Evolutionary conservation across 2,329 filamentous ascomycete genomes (phyloP).

Genomic region (Verticillium albo-atrum): DNA sequence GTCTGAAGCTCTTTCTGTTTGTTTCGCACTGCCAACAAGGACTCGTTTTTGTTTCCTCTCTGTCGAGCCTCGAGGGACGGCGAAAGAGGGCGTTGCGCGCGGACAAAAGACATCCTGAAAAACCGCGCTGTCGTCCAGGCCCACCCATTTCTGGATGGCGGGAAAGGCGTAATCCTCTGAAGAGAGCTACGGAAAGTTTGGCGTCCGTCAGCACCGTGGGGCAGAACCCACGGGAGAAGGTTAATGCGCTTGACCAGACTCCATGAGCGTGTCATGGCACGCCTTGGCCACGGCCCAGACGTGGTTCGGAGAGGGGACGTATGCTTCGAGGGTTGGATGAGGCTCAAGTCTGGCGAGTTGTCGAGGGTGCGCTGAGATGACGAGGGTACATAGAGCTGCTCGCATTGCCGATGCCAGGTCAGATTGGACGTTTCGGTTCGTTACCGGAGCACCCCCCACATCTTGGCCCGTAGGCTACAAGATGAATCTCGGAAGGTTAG

Average conservation of each 20-base stretch:
- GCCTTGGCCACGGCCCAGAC: conserved; percentile 34
- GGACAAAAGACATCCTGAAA: conserved; percentile 97
- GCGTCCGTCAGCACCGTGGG: conserved; percentile 42
- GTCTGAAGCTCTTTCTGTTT: conserved; percentile 63
- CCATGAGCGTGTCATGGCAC: conserved; percentile 39
- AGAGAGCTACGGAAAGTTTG: conserved; percentile 32
- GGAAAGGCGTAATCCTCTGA: conserved; percentile 28
- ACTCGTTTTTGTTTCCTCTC: conserved; percentile 95
- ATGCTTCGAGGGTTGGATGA: conserved; percentile 10
- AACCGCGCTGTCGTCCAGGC: conserved; percentile 66
- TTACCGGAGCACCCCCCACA: conserved; percentile 33
- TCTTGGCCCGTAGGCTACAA: conserved; percentile 2
- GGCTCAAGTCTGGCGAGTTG: not conserved
- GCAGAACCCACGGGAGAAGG: conserved; percentile 37
- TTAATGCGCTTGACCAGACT: conserved; percentile 56
- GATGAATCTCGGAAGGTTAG: conserved; percentile 3
- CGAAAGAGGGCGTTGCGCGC: conserved; percentile 64
- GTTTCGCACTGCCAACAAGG: conserved; percentile 79
- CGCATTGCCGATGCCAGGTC: conserved; percentile 28
- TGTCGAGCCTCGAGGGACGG: conserved; percentile 30
- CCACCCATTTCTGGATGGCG: conserved; percentile 37
- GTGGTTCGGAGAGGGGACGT: conserved; percentile 34
- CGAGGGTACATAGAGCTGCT: conserved; percentile 39
- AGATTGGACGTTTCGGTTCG: conserved; percentile 39
- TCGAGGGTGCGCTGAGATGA: conserved; percentile 18